Evolutionary conservation across 495 filamentous ascomycete species (phyloP), one percentile per base, ranked within the genome.

Genomic region (Coniosporium apollinis): DNA sequence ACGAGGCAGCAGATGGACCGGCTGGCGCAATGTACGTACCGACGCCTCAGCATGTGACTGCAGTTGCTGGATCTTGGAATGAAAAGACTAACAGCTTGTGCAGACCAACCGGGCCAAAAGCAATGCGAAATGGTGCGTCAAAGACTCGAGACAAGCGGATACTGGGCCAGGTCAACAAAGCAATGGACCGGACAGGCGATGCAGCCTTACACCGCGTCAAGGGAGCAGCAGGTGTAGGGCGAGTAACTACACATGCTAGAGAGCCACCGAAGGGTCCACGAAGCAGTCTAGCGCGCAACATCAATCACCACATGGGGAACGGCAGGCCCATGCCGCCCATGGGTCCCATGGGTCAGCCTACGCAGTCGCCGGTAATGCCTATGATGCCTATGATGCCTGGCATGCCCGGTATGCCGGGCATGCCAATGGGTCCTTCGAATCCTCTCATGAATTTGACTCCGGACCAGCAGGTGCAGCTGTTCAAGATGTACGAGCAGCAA

Each of bases 91-190:
- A n/a, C 35, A 30, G 36, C 28, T 20, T 33, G 34, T 25, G 31
- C 46, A 94, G 86, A 50, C 89, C 89, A 13, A 96, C 87, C 6
- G 89, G 85, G 28, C 89, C 89, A 16, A 89, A 84, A 56, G 82
- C 86, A 3, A 96, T 97, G 91, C 77, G 89, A 40, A 81, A 79
- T 51, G 67, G 62, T 19, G 68, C 73, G 26, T 72, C 40, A 7
- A 30, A 38, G 34, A 38, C 42, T 13, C 41, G 51, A 24, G 49
- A 79, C 35, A 81, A 79, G 46, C 72, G 84, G 24, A 74, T 96
- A 60, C 62, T 96, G 36, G 82, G 83, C 34, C 83, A 96, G 41
- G 69, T 96, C 46, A 77, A 82, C 51, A 79, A 79, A 43, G 72
- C 72, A n/a, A 69, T 97, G 73, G 82, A 91, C 43, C 73, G 89